Conservation (phyloP, 176 grass and related monocot species). For the Stipa capillata region DNA sequence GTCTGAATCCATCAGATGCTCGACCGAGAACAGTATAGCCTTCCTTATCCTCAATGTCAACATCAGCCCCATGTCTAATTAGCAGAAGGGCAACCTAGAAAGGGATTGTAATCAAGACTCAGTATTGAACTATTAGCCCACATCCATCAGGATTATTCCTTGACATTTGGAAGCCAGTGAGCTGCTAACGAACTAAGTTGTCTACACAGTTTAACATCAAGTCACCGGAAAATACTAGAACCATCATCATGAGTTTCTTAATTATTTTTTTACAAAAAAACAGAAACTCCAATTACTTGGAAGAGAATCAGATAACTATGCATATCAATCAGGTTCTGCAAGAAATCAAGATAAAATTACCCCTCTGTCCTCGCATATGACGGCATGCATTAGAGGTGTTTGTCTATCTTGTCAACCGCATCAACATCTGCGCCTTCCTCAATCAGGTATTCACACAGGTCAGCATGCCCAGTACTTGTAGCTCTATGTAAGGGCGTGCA, state of each 20-base stretch:
- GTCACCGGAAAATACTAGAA: not conserved
- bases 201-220: not conserved
- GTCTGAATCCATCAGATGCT: slow-evolving; percentile 59
- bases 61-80: slow-evolving; percentile 79
- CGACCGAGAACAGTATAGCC: slow-evolving; percentile 79
- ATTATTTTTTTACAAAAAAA: not conserved
- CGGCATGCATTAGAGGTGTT: slow-evolving; percentile 71
- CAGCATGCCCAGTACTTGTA: slow-evolving; percentile 72
- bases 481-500: slow-evolving; percentile 95
- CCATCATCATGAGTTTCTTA: not conserved
- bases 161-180: not conserved
- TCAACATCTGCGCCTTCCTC: slow-evolving; percentile 97
- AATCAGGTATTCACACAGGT: slow-evolving; percentile 75
- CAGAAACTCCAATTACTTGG: not conserved
- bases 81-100: slow-evolving; percentile 71
- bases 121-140: not conserved
- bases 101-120: not conserved
- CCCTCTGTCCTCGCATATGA: slow-evolving; percentile 76
- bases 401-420: slow-evolving; percentile 60
- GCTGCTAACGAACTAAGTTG: not conserved
- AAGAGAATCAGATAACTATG: not conserved
- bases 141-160: too few species aligned
- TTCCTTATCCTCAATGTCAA: slow-evolving; percentile 80
- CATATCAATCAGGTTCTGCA: not conserved
- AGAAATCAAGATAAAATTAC: slow-evolving; percentile 27